Percentiles rank a stretch among this genome's conserved stretches.
Conservation (phyloP, 768 basidiomycete genomes). For the Cystofilobasidium bisporidii region DNA sequence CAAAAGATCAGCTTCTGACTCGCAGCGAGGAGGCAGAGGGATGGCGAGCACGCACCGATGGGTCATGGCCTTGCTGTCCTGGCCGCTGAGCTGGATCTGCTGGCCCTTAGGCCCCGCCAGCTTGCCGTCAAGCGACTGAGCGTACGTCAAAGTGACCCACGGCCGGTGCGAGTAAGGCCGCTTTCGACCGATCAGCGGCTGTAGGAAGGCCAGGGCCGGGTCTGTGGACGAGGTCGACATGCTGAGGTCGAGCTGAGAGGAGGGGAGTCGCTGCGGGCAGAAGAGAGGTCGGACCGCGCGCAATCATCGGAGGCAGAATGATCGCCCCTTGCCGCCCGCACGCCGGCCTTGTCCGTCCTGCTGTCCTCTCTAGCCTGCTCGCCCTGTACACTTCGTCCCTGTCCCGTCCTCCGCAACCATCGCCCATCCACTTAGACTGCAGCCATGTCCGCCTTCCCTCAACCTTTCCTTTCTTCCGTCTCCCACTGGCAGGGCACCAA, state of each 20-base stretch:
- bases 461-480: neutral
- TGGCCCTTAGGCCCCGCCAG: slow-evolving; percentile 65
- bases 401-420: neutral
- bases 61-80: slow-evolving; percentile 84
- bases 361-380: neutral
- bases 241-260: neutral
- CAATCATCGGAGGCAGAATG: no score
- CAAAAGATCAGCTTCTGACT: no score
- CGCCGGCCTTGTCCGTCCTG: no score
- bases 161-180: slow-evolving; percentile 30
- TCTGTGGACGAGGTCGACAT: neutral
- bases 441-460: neutral
- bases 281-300: no score
- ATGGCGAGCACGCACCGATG: slow-evolving; percentile 57
- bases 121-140: slow-evolving; percentile 55
- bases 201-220: slow-evolving; percentile 13
- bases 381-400: no score
- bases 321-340: no score
- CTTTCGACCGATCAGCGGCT: slow-evolving; percentile 20
- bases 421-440: no score
- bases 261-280: neutral
- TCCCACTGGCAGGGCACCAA: slow-evolving; percentile 20
- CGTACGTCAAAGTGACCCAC: slow-evolving; percentile 44
- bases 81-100: slow-evolving; percentile 73
- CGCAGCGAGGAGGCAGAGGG: neutral